A percentile compares a stretch with the other conserved stretches of the same genome.
Evolutionary conservation across 1,139 yeast species (phyloP).

Genomic region (Groenewaldozyma sp.): DNA sequence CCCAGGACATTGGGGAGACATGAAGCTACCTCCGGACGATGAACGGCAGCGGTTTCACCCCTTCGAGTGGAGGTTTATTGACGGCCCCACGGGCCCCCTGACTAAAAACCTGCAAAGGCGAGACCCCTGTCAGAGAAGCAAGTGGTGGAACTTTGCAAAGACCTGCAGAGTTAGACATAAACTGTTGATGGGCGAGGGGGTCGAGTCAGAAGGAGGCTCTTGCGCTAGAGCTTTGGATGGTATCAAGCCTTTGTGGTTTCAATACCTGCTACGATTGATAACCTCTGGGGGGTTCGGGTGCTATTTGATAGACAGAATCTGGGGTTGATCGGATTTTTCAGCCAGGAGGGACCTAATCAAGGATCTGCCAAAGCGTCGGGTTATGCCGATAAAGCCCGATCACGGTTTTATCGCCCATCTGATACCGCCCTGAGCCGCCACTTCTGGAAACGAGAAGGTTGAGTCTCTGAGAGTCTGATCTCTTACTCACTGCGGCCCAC

Average conservation of each 20-base stretch:
- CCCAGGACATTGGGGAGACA: constrained; percentile 91
- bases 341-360: too few species aligned
- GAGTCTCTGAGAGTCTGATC: too few species aligned
- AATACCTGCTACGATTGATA: constrained; percentile 20
- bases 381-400: too few species aligned
- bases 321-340: constrained; percentile 27
- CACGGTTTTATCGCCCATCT: too few species aligned
- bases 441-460: too few species aligned
- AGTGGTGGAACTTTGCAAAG: constrained; percentile 71
- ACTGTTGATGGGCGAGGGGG: constrained; percentile 76
- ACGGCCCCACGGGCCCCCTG: constrained; percentile 89
- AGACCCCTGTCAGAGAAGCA: constrained; percentile 70
- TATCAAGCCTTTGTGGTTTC: constrained; percentile 24
- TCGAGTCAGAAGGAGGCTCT: constrained; percentile 64
- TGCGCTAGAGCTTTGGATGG: constrained; percentile 26
- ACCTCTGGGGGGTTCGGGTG: constrained; percentile 31
- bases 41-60: constrained; percentile 79
- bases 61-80: constrained; percentile 81
- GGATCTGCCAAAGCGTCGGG: too few species aligned
- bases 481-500: too few species aligned
- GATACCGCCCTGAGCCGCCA: too few species aligned
- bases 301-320: constrained; percentile 24
- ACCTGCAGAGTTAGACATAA: constrained; percentile 71
- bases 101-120: constrained; percentile 60
- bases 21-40: constrained; percentile 54